Percentiles rank a stretch among this genome's conserved stretches.
These are phyloP conservation scores for Erigeron canadensis DNA, from an alignment of 129 eudicot genomes.

Conservation along the genomic window DNA sequence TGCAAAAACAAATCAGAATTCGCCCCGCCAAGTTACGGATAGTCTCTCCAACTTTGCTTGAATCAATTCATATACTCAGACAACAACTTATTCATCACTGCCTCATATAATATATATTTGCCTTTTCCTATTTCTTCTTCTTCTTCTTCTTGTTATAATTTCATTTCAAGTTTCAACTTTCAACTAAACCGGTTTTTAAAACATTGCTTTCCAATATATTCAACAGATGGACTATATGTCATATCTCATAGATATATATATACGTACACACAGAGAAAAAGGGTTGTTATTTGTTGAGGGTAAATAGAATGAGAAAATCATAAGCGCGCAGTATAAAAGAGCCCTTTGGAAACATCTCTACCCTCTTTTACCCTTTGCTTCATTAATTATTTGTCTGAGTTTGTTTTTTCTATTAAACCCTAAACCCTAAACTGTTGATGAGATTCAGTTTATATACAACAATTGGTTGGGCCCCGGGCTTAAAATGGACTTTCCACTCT, in stretches of 20 bases:
- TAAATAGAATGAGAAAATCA: slow-evolving; percentile 1
- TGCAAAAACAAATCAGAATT: slow-evolving; percentile 2
- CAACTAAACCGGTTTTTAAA: too few species aligned
- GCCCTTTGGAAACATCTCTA: background rate
- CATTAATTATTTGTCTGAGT: background rate
- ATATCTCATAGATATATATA: background rate
- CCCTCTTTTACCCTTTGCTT: slow-evolving; percentile 3
- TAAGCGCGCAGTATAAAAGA: too few species aligned
- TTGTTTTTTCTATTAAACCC: background rate
- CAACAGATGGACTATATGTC: too few species aligned
- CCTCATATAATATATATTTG: background rate
- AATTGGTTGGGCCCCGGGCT: too few species aligned
- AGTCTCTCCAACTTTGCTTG: background rate
- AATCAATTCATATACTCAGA: background rate
- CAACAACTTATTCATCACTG: background rate
- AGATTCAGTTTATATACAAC: background rate
- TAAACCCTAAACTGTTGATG: background rate
- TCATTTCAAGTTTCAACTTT: background rate
- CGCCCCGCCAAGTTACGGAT: slow-evolving; percentile 29
- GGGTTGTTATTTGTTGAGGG: slow-evolving; percentile 13
- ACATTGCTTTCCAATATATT: too few species aligned
- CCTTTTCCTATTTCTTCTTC: too few species aligned
- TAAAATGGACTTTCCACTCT: too few species aligned
- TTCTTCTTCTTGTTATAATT: background rate
- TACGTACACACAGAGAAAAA: background rate